Percentiles rank a stretch among this genome's conserved stretches.
Conservation (phyloP, 2,329 filamentous ascomycete genomes). For the Mollisia scopiformis region DNA sequence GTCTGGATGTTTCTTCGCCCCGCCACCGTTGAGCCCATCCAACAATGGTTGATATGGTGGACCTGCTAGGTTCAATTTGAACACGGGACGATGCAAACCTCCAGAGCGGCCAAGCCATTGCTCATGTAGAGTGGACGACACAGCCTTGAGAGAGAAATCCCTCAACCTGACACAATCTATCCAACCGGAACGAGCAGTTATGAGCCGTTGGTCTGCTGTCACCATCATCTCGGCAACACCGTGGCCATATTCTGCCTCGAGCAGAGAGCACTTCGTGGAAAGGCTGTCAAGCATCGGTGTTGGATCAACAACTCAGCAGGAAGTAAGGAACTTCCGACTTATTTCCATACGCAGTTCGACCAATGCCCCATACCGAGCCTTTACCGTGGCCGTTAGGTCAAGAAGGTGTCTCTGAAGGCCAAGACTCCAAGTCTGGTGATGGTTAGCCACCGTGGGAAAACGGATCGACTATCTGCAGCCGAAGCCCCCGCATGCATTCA, state of each 20-base stretch:
- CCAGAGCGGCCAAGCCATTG: conserved; percentile 19
- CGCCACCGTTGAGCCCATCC: conserved; percentile 17
- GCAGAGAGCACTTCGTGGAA: background rate
- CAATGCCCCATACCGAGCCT: background rate
- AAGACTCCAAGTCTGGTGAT: conserved; percentile 30
- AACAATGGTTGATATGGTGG: conserved; percentile 28
- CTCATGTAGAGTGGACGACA: conserved; percentile 19
- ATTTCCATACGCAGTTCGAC: background rate
- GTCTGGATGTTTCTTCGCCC: conserved; percentile 16
- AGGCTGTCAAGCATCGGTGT: background rate
- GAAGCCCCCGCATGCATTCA: conserved; percentile 22
- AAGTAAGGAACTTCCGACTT: background rate
- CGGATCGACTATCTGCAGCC: conserved; percentile 27
- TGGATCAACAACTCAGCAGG: background rate
- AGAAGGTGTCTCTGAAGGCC: background rate
- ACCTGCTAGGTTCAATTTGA: conserved; percentile 18
- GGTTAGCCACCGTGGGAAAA: conserved; percentile 26
- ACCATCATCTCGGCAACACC: conserved; percentile 8
- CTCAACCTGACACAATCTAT: conserved; percentile 14
- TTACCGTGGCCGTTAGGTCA: background rate
- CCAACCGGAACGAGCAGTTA: conserved; percentile 28
- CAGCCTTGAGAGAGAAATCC: conserved; percentile 23
- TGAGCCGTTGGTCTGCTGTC: conserved; percentile 15
- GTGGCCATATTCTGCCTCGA: conserved; percentile 14
- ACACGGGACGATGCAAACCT: conserved; percentile 24